Conservation (phyloP, 495 filamentous ascomycete genomes). For the Pyrenula massariospora region DNA sequence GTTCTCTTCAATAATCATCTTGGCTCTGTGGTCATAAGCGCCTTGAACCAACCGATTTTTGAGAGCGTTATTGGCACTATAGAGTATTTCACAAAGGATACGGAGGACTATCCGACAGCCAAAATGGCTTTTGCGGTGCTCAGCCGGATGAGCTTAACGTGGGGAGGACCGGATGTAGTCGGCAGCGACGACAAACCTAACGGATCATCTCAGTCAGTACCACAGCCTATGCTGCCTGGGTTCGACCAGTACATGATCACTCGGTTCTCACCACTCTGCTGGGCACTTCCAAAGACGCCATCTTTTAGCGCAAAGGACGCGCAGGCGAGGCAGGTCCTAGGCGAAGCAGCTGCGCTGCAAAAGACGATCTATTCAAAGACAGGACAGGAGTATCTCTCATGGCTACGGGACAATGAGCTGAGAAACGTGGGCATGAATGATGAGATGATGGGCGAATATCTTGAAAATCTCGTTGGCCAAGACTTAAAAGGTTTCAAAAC, state of each 20-base stretch:
- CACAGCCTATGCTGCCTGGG: conserved; percentile 58
- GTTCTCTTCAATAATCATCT: conserved; percentile 84
- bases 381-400: conserved; percentile 47
- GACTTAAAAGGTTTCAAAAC: conserved; percentile 42
- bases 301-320: conserved; percentile 77
- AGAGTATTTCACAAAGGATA: conserved; percentile 68
- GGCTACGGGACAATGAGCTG: conserved; percentile 40
- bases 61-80: conserved; percentile 75
- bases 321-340: conserved; percentile 70
- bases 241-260: conserved; percentile 84
- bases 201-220: conserved; percentile 15
- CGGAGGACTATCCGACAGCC: conserved; percentile 62
- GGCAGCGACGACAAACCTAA: conserved; percentile 30
- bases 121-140: conserved; percentile 78
- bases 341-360: conserved; percentile 74
- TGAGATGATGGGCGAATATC: conserved; percentile 42
- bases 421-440: conserved; percentile 40
- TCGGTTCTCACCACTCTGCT: conserved; percentile 78
- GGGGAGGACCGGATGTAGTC: conserved; percentile 73
- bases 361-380: conserved; percentile 81
- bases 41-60: conserved; percentile 77
- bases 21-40: conserved; percentile 74
- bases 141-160: conserved; percentile 61
- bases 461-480: conserved; percentile 36
- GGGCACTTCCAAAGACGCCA: conserved; percentile 65